Percentiles rank a stretch among this genome's conserved stretches.
These are phyloP conservation scores for Sporisorium reilianum DNA, from an alignment of 1,284 basidiomycete genomes.

Conservation along the genomic window DNA sequence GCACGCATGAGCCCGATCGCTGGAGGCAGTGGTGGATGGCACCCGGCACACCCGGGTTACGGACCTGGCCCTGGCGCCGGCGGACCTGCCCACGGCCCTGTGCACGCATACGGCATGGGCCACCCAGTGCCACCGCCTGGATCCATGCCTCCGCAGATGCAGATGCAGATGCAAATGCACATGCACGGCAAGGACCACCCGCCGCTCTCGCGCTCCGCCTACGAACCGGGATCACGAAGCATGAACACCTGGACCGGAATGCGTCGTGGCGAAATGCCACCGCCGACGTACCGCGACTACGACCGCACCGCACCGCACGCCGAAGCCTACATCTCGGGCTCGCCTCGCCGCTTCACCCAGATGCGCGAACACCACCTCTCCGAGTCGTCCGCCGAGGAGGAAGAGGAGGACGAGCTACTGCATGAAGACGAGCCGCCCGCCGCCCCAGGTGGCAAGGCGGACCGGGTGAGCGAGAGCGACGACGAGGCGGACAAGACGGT, in stretches of 20 bases:
- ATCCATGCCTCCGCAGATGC: conserved; percentile 26
- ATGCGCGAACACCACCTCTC: conserved; percentile 40
- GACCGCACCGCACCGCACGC: conserved; percentile 23
- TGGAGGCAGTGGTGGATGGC: conserved; percentile 35
- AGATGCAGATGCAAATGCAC: conserved; percentile 39
- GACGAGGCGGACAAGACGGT: conserved; percentile 44
- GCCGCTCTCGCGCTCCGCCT: conserved; percentile 51
- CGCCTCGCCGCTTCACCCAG: conserved; percentile 42
- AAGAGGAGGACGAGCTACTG: conserved; percentile 42
- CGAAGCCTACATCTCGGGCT: conserved; percentile 18
- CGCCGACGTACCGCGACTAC: conserved; percentile 40
- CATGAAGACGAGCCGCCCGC: conserved; percentile 21
- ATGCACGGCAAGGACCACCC: conserved; percentile 43
- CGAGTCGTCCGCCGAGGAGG: conserved; percentile 41
- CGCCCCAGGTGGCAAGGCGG: background rate
- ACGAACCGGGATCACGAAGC: conserved; percentile 54
- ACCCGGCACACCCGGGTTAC: conserved; percentile 29
- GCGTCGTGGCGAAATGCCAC: conserved; percentile 40
- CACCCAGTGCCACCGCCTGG: conserved; percentile 28
- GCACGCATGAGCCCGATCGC: conserved; percentile 35
- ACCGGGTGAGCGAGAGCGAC: conserved; percentile 3
- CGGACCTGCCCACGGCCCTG: conserved; percentile 19
- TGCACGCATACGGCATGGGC: conserved; percentile 14
- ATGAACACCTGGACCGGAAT: conserved; percentile 47
- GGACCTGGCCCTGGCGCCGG: conserved; percentile 13